phyloP scores from a whole-genome alignment of 495 filamentous ascomycete species.

The Hypoxylon subgilvum region DNA sequence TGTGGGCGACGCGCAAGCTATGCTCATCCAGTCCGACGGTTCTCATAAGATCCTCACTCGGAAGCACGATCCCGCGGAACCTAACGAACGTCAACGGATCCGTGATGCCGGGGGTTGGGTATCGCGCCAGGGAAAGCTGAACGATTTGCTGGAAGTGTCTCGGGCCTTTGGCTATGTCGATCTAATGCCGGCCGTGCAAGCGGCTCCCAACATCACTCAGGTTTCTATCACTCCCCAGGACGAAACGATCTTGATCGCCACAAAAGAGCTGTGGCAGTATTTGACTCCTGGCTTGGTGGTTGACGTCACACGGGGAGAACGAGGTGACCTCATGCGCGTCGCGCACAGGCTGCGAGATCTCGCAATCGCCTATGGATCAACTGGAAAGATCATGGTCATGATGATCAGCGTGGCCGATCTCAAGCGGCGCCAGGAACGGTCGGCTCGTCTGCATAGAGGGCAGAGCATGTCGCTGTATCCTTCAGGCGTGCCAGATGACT shows the following conservation, averaged over 20 bases:
- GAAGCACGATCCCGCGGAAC: conserved; percentile 90
- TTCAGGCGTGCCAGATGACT: conserved; percentile 71
- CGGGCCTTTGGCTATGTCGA: conserved; percentile 94
- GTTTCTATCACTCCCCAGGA: conserved; percentile 84
- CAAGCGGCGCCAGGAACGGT: conserved; percentile 75
- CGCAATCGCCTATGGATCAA: conserved; percentile 92
- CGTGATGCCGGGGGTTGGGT: conserved; percentile 95
- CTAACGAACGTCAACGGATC: conserved; percentile 82
- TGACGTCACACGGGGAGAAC: conserved; percentile 85
- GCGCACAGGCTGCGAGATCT: conserved; percentile 93
- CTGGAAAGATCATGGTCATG: conserved; percentile 97
- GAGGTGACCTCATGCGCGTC: conserved; percentile 90
- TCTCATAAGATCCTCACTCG: conserved; percentile 78
- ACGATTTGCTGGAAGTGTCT: conserved; percentile 88
- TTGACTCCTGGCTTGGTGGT: conserved; percentile 85
- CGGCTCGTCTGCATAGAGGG: conserved; percentile 65
- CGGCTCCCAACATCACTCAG: conserved; percentile 82
- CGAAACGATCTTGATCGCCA: conserved; percentile 90
- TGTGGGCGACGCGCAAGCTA: conserved; percentile 91
- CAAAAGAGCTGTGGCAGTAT: conserved; percentile 92
- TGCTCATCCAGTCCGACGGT: conserved; percentile 88
- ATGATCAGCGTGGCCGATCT: conserved; percentile 90
- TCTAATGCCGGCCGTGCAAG: conserved; percentile 89
- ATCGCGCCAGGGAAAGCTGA: conserved; percentile 89
- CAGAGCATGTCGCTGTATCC: conserved; percentile 82